These are phyloP conservation scores for Brassica incana DNA, from an alignment of 345 rosid species.

Conservation along the genomic window DNA sequence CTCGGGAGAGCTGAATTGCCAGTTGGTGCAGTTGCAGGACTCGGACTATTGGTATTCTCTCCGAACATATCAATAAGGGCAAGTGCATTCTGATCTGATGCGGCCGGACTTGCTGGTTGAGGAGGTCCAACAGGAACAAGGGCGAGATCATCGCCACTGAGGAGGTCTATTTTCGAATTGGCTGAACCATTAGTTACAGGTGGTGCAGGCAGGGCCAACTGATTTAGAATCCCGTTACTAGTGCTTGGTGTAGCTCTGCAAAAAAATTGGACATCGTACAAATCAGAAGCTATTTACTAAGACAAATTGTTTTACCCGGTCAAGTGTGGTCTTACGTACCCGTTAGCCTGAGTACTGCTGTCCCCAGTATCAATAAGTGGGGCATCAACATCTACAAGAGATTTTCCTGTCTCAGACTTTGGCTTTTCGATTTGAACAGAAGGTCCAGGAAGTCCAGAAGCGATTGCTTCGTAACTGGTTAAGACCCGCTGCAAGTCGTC, in stretches of 20 bases:
- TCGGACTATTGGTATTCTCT: conserved; percentile 48
- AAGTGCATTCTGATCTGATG: conserved; percentile 80
- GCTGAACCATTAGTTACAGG: conserved; percentile 64
- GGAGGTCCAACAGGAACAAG: conserved; percentile 80
- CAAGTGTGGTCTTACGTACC: conserved; percentile 33
- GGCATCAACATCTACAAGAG: conserved; percentile 58
- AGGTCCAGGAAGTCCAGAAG: conserved; percentile 61
- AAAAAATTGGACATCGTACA: conserved; percentile 9
- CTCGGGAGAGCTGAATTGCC: conserved; percentile 45
- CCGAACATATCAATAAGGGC: conserved; percentile 88
- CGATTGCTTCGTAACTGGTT: conserved; percentile 81
- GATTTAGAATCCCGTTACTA: conserved; percentile 61
- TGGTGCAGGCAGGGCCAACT: conserved; percentile 81
- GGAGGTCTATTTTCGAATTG: conserved; percentile 79
- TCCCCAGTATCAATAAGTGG: conserved; percentile 82
- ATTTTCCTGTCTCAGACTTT: conserved; percentile 55
- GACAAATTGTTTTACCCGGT: conserved; percentile 10
- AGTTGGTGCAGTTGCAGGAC: conserved; percentile 56
- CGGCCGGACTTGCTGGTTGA: conserved; percentile 52
- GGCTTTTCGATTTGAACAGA: conserved; percentile 49
- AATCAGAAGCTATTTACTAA: conserved; percentile 22
- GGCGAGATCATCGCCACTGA: conserved; percentile 89
- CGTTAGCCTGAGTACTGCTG: conserved; percentile 49
- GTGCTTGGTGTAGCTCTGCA: conserved; percentile 65
- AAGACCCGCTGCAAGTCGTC: conserved; percentile 96